Evolutionary conservation across 2,329 filamentous ascomycete species (phyloP).

Genomic region (Fusarium brachygibbosum): DNA sequence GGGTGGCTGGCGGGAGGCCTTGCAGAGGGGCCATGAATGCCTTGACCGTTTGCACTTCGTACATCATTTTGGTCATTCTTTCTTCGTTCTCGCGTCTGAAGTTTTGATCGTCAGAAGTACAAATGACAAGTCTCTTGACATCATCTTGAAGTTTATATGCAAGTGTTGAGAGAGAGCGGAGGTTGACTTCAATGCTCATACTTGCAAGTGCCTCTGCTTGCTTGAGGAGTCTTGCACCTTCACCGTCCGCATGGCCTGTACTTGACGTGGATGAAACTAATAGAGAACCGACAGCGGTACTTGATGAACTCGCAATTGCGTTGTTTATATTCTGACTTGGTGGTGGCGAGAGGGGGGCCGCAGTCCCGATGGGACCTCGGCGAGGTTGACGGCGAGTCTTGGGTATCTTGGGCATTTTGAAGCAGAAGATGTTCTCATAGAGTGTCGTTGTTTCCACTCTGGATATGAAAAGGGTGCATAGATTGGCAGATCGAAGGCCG

Average conservation of each 20-base stretch:
- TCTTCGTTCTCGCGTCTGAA: constrained; percentile 51
- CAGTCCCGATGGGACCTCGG: constrained; percentile 25
- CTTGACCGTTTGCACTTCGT: constrained; percentile 52
- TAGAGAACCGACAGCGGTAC: background rate
- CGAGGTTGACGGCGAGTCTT: constrained; percentile 28
- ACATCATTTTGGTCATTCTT: constrained; percentile 49
- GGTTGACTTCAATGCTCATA: constrained; percentile 56
- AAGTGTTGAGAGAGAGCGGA: constrained; percentile 49
- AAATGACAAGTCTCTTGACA: constrained; percentile 46
- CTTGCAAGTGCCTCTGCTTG: constrained; percentile 54
- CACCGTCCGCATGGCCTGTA: background rate
- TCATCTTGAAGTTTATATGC: constrained; percentile 51
- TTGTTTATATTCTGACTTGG: constrained; percentile 12
- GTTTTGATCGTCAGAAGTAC: constrained; percentile 47
- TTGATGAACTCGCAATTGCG: background rate
- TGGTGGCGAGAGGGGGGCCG: constrained; percentile 7
- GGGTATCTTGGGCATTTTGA: constrained; percentile 12
- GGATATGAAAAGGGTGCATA: background rate
- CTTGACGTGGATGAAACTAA: background rate
- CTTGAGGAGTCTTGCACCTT: constrained; percentile 34
- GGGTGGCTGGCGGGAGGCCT: constrained; percentile 23
- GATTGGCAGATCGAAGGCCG: background rate
- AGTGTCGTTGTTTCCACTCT: background rate
- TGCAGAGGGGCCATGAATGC: constrained; percentile 38
- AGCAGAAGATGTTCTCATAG: background rate